These are phyloP conservation scores for Leccinum obscurum DNA, from an alignment of 768 basidiomycete species.

Conservation along the genomic window DNA sequence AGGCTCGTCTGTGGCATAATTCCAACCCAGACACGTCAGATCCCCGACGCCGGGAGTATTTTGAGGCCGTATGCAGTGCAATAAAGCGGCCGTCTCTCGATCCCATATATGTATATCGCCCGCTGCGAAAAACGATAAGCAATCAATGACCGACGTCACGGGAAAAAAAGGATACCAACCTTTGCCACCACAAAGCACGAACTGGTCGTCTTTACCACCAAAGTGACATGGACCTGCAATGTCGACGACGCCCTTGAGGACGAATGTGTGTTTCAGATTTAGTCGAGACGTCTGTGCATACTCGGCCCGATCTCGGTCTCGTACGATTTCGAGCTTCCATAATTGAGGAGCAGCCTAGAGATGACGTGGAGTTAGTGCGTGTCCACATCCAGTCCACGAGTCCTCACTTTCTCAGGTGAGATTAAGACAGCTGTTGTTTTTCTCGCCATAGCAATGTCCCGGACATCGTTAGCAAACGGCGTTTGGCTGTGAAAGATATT, in stretches of 20 bases:
- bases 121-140: slow-evolving; percentile 40
- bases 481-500: slow-evolving; percentile 42
- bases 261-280: slow-evolving; percentile 64
- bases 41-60: slow-evolving; percentile 52
- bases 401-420: slow-evolving; percentile 31
- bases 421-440: slow-evolving; percentile 46
- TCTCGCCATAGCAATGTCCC: slow-evolving; percentile 49
- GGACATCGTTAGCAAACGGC: slow-evolving; percentile 55
- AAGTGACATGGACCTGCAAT: slow-evolving; percentile 84
- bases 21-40: slow-evolving; percentile 82
- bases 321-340: slow-evolving; percentile 69
- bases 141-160: background rate
- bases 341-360: slow-evolving; percentile 71
- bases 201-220: slow-evolving; percentile 75
- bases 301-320: slow-evolving; percentile 46
- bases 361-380: slow-evolving; percentile 13
- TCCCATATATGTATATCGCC: slow-evolving; percentile 90
- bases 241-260: slow-evolving; percentile 65
- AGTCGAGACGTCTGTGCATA: slow-evolving; percentile 32
- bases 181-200: slow-evolving; percentile 79
- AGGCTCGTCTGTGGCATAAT: slow-evolving; percentile 53
- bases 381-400: slow-evolving; percentile 8
- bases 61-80: slow-evolving; percentile 69
- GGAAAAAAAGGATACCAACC: slow-evolving; percentile 35
- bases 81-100: slow-evolving; percentile 68